A percentile compares a stretch with the other conserved stretches of the same genome.
These are phyloP conservation scores for Cornus florida DNA, from an alignment of 148 eudicot genomes.

Conservation along the genomic window DNA sequence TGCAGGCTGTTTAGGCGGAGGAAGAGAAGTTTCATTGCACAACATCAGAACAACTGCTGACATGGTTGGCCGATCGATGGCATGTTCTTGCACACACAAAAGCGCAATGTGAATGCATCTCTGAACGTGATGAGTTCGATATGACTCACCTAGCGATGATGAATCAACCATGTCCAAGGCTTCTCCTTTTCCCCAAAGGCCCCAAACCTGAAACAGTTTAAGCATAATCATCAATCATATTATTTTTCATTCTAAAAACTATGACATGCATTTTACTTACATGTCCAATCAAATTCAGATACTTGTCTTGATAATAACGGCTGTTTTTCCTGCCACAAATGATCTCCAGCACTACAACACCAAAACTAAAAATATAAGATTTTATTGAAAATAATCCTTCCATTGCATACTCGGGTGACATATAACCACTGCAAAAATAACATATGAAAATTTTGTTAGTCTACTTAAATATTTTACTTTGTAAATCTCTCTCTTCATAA, in stretches of 20 bases:
- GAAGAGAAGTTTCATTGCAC: constrained; percentile 30
- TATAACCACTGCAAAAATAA: constrained; percentile 45
- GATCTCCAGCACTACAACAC: too few species aligned
- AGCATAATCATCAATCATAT: too few species aligned
- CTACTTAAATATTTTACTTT: not conserved
- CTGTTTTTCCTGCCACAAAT: too few species aligned
- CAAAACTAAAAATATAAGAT: too few species aligned
- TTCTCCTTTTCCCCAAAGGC: too few species aligned
- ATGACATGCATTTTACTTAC: too few species aligned
- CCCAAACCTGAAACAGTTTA: constrained; percentile 37
- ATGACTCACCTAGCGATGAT: constrained; percentile 11
- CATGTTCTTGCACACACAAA: too few species aligned
- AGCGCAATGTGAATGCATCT: too few species aligned
- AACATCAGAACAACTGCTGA: constrained; percentile 39
- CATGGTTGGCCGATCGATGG: constrained; percentile 47
- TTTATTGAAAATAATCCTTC: constrained; percentile 49
- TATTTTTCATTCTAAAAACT: too few species aligned
- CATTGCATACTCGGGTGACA: constrained; percentile 66
- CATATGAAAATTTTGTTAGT: not conserved
- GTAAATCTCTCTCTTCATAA: too few species aligned
- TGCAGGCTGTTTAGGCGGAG: constrained; percentile 39
- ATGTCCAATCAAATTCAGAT: too few species aligned
- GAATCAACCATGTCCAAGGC: constrained; percentile 26
- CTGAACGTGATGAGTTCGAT: constrained; percentile 14
- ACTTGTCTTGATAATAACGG: too few species aligned